Evolutionary conservation across 192 early-diverging fungal genomes (phyloP), one percentile per base, ranked within the genome.

Genomic region (Podila epicladia): DNA sequence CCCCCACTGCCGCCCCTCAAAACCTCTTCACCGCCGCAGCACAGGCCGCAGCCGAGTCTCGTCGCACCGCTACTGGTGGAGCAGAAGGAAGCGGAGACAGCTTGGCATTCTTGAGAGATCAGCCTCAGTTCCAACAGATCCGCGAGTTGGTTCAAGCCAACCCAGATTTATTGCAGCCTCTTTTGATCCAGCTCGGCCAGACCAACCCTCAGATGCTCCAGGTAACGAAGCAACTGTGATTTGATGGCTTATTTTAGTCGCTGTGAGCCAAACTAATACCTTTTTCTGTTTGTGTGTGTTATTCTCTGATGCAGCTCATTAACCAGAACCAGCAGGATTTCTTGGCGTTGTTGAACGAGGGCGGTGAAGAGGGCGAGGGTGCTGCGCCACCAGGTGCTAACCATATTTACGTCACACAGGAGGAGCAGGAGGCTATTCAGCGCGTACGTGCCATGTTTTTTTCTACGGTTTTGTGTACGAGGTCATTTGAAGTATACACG

Each of bases 81-180:
- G 48, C 73, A 64, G 41, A 61, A 89, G 89, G 82, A 63, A 65
- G 68, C 41, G 29, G 67, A 7, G 73, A 74, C 13, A 87, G 84
- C 57, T 73, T 90, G 41, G 62, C 83, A 28, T 82, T 87, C 59
- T 80, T 99, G 69, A 84, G 93, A 73, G 89, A 92, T 58, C 88
- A 90, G 58, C 94, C 95, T 35, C 96, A 98, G 75, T 97, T 98
- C 80, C 94, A 96, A 74, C 92, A 97, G 76, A 89, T 99, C 48
- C 94, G 96, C 61, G 91, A 94, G 75, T 70, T 97, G 66, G 91
- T 98, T 26, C 95, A 93, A 60, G 78, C 87, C 17, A 94, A 98
- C 85, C 97, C 97, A 57, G 86, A 90, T 22, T 85, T 98, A 74
- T 85, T 99, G 53, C 91, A 94, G 75, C 94, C 94, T 51, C 85